These are phyloP conservation scores for Stagonosporopsis chrysanthemi DNA, from an alignment of 2,329 filamentous ascomycete species.

Conservation along the genomic window DNA sequence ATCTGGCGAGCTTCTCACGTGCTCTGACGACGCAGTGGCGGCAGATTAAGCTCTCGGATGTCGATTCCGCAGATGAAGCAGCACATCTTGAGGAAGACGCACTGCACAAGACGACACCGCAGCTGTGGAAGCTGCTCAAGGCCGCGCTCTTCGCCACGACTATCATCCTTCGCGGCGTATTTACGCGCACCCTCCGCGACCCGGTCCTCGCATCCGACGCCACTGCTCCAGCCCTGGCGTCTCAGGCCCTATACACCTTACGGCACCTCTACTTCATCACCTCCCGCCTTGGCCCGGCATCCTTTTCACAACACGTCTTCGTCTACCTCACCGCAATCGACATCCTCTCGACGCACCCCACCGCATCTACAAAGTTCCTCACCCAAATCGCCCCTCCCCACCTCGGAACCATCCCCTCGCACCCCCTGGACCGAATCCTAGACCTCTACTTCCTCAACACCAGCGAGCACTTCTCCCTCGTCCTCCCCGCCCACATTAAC, in stretches of 20 bases:
- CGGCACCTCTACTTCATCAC: constrained; percentile 85
- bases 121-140: constrained; percentile 77
- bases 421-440: constrained; percentile 74
- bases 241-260: constrained; percentile 75
- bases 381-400: constrained; percentile 65
- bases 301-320: constrained; percentile 85
- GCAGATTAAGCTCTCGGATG: constrained; percentile 73
- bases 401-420: constrained; percentile 64
- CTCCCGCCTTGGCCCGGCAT: constrained; percentile 72
- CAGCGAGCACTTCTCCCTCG: constrained; percentile 80
- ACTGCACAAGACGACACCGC: constrained; percentile 69
- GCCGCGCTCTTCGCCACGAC: constrained; percentile 78
- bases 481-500: constrained; percentile 70
- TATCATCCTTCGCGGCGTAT: constrained; percentile 75
- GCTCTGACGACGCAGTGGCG: constrained; percentile 76
- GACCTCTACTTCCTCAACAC: constrained; percentile 89
- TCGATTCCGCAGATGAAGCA: constrained; percentile 73
- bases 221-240: constrained; percentile 71
- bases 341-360: constrained; percentile 74
- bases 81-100: constrained; percentile 71
- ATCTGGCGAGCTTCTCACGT: constrained; percentile 71
- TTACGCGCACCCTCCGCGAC: constrained; percentile 70
- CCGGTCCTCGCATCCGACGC: constrained; percentile 60
- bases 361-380: constrained; percentile 71
- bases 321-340: constrained; percentile 84